Evolutionary conservation across 208 protist species (phyloP).

Genomic region (Leishmania amazonensis): DNA sequence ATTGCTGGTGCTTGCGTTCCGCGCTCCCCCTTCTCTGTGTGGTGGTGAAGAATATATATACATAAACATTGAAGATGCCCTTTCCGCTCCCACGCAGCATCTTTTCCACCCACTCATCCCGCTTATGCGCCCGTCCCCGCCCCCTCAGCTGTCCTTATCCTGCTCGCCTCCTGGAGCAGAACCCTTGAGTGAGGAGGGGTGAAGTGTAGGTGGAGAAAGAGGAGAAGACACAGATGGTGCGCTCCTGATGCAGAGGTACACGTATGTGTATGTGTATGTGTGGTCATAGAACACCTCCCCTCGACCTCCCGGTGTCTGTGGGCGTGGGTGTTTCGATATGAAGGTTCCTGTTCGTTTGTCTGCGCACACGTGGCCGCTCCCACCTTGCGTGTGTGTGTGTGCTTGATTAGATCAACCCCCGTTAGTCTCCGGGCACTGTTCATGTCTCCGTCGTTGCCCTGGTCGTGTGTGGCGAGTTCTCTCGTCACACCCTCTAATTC

Average conservation of each 20-base stretch:
- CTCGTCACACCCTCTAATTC: too few species aligned
- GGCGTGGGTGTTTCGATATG: background rate
- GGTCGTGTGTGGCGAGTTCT: too few species aligned
- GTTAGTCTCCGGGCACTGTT: background rate
- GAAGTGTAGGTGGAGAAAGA: background rate
- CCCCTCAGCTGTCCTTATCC: background rate
- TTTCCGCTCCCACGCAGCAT: background rate
- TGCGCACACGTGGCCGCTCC: background rate
- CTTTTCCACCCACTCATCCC: background rate
- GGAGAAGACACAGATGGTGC: background rate
- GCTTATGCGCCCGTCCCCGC: background rate
- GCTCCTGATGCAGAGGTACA: background rate
- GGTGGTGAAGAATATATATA: too few species aligned
- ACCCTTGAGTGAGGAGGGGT: background rate
- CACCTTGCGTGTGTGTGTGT: background rate
- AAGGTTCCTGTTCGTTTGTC: background rate
- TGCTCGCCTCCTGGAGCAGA: background rate
- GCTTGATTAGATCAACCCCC: background rate
- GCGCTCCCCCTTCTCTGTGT: too few species aligned
- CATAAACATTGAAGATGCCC: too few species aligned
- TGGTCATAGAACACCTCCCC: background rate
- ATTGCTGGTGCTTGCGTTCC: background rate
- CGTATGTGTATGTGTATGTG: background rate
- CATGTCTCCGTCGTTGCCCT: too few species aligned
- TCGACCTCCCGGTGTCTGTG: background rate